Conservation (phyloP, 371 early-diverging fungal species). For the Mortierella sp. region DNA sequence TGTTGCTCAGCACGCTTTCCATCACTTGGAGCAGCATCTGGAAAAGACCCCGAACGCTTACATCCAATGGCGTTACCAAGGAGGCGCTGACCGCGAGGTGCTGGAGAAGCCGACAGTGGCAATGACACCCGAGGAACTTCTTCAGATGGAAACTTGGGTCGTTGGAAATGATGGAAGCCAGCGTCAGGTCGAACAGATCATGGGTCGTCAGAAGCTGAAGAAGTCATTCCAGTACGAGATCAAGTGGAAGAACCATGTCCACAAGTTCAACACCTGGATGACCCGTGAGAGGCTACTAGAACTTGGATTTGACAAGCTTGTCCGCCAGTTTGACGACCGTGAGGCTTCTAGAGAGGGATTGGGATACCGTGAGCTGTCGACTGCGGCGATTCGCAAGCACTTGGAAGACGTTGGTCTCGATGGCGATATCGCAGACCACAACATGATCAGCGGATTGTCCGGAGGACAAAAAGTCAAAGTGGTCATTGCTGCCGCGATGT, state of each 20-base stretch:
- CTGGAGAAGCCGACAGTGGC: slow-evolving; percentile 78
- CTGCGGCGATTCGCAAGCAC: slow-evolving; percentile 76
- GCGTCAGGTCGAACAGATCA: slow-evolving; percentile 68
- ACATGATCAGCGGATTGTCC: slow-evolving; percentile 75
- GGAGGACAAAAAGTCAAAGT: slow-evolving; percentile 93
- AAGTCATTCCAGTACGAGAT: slow-evolving; percentile 87
- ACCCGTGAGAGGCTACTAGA: slow-evolving; percentile 76
- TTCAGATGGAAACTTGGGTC: slow-evolving; percentile 71
- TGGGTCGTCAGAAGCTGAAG: slow-evolving; percentile 83
- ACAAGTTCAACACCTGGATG: slow-evolving; percentile 79
- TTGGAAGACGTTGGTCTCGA: slow-evolving; percentile 83
- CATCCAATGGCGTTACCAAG: slow-evolving; percentile 84
- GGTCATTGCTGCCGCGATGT: slow-evolving; percentile 86
- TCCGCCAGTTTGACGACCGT: slow-evolving; percentile 83
- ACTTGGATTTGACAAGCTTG: slow-evolving; percentile 78
- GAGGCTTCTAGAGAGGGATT: slow-evolving; percentile 84
- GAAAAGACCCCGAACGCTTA: slow-evolving; percentile 85
- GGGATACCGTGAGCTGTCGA: slow-evolving; percentile 71
- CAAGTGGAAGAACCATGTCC: slow-evolving; percentile 77
- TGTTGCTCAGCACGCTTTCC: slow-evolving; percentile 92
- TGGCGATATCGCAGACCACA: slow-evolving; percentile 80
- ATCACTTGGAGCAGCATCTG: slow-evolving; percentile 85
- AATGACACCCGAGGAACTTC: slow-evolving; percentile 73
- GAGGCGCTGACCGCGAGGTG: slow-evolving; percentile 84
- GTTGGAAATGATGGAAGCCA: slow-evolving; percentile 63